Percentiles rank a stretch among this genome's conserved stretches.
phyloP scores from a whole-genome alignment of 2,329 filamentous ascomycete species.

The Colletotrichum sp. region DNA sequence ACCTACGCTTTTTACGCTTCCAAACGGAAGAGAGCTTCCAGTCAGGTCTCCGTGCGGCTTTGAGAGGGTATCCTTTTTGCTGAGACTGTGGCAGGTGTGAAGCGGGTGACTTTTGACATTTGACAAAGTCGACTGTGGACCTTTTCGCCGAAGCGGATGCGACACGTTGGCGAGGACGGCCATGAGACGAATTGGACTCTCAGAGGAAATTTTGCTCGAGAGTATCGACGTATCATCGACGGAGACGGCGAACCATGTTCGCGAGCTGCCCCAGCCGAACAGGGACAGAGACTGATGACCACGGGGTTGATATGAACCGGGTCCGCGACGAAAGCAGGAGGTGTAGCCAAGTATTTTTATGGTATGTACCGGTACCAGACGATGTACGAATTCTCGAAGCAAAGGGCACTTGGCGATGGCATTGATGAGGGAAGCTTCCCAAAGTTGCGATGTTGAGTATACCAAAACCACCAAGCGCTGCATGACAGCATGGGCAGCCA shows the following conservation, averaged over 20 bases:
- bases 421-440: not conserved
- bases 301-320: not conserved
- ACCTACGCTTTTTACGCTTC: constrained; percentile 21
- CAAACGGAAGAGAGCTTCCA: constrained; percentile 16
- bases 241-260: not conserved
- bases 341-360: not conserved
- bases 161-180: not conserved
- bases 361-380: fast-evolving
- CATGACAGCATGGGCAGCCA: not conserved
- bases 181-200: not conserved
- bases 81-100: constrained; percentile 5
- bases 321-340: not conserved
- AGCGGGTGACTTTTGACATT: constrained; percentile 17
- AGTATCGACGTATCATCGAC: not conserved
- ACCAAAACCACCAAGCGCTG: not conserved
- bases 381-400: not conserved
- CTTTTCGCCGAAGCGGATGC: not conserved
- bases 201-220: not conserved
- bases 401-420: not conserved
- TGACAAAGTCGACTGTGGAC: not conserved
- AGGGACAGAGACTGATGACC: not conserved
- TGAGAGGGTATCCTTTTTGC: not conserved
- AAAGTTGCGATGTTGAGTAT: not conserved
- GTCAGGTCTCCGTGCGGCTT: constrained; percentile 4
- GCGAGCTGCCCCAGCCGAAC: not conserved